Evolutionary conservation across 768 basidiomycete species (phyloP).

Genomic region (Leccinum arenicola): DNA sequence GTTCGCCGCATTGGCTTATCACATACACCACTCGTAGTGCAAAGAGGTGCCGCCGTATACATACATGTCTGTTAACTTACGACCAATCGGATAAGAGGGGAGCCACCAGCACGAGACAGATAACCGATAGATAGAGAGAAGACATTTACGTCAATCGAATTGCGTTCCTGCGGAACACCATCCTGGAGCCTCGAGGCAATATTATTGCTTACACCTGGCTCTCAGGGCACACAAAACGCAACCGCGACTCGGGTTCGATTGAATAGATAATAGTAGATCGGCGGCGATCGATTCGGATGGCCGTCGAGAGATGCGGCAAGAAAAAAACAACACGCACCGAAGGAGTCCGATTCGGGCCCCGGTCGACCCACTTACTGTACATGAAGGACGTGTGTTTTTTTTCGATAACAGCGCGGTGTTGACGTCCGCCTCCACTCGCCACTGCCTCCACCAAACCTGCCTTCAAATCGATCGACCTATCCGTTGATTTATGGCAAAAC

Average conservation of each 20-base stretch:
- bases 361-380: neutral
- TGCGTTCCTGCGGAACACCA: neutral
- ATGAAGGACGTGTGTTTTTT: neutral
- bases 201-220: constrained; percentile 1
- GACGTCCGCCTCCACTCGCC: neutral
- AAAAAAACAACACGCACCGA: neutral
- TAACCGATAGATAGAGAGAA: constrained; percentile 6
- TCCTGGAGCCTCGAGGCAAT: constrained; percentile 17
- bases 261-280: neutral
- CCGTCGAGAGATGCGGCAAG: constrained; percentile 1
- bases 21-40: neutral
- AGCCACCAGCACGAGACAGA: neutral
- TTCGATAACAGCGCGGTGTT: neutral
- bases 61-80: neutral
- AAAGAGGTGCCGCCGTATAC: neutral
- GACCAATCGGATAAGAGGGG: neutral
- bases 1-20: constrained; percentile 10
- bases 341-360: neutral
- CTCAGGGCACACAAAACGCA: constrained; percentile 7
- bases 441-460: neutral
- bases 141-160: constrained; percentile 11
- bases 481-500: neutral
- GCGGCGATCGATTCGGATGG: constrained; percentile 1
- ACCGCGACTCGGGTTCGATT: neutral
- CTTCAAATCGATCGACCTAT: neutral